Conservation (phyloP, 768 basidiomycete genomes). For the Boletus vinaceobasis region DNA sequence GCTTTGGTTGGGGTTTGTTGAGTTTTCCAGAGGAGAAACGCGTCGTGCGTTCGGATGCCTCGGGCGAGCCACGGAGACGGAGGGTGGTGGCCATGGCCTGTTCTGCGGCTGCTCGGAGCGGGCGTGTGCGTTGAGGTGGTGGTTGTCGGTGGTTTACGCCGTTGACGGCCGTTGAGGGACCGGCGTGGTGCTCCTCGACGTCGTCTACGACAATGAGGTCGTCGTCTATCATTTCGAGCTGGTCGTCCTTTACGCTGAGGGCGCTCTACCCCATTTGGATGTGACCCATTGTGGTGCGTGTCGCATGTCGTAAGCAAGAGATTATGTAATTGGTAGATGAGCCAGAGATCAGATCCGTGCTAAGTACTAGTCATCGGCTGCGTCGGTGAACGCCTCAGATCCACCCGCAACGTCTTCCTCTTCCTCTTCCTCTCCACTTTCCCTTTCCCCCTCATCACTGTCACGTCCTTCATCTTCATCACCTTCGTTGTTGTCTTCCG, state of each 20-base stretch:
- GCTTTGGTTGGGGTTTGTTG: conserved; percentile 61
- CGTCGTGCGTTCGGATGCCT: conserved; percentile 48
- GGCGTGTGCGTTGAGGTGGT: conserved; percentile 28
- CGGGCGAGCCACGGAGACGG: conserved; percentile 29
- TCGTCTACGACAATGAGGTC: conserved; percentile 64
- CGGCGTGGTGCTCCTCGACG: conserved; percentile 41
- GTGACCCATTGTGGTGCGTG: background rate
- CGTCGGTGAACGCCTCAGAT: conserved; percentile 7
- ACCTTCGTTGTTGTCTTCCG: background rate
- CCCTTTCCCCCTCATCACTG: conserved; percentile 10
- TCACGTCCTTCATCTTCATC: background rate
- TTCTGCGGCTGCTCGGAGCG: conserved; percentile 32
- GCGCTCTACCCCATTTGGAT: background rate
- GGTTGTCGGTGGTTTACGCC: conserved; percentile 18
- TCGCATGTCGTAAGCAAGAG: conserved; percentile 12
- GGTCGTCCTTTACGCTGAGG: background rate
- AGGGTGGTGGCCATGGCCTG: conserved; percentile 35
- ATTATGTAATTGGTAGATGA: background rate
- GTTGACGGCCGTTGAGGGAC: conserved; percentile 34
- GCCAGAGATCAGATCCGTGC: background rate
- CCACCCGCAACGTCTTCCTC: conserved; percentile 10
- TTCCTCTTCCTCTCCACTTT: background rate
- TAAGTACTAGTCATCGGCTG: conserved; percentile 14
- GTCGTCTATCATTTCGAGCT: conserved; percentile 44
- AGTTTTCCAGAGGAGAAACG: conserved; percentile 50